These are phyloP conservation scores for Kodamaea lidongshanica DNA, from an alignment of 805 yeast genomes.

Conservation along the genomic window DNA sequence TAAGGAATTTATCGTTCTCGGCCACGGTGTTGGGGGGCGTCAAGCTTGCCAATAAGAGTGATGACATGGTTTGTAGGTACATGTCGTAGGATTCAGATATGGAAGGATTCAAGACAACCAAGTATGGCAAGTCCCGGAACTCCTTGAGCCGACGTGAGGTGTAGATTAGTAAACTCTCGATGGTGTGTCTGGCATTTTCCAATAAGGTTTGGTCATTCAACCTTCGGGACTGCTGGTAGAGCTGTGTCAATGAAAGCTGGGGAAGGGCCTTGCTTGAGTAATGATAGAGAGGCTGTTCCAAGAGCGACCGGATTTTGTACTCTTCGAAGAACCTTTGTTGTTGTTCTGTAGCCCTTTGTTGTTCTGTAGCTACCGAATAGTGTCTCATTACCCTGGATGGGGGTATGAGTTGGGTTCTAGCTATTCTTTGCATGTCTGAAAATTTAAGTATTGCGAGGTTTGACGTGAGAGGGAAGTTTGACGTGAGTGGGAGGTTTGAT, in stretches of 20 bases:
- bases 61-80: constrained; percentile 61
- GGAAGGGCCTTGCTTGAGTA: constrained; percentile 50
- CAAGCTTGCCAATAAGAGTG: constrained; percentile 28
- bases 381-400: neutral
- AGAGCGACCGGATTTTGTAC: constrained; percentile 50
- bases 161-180: constrained; percentile 49
- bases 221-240: constrained; percentile 37
- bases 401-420: no score
- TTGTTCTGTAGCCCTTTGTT: constrained; percentile 4
- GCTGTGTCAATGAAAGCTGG: constrained; percentile 44
- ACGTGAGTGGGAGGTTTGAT: no score
- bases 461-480: no score
- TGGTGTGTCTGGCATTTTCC: constrained; percentile 48
- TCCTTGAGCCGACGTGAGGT: constrained; percentile 68
- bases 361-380: neutral
- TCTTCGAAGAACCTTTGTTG: constrained; percentile 43
- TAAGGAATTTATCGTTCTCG: constrained; percentile 50
- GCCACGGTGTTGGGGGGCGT: constrained; percentile 39
- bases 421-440: no score
- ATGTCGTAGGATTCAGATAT: constrained; percentile 70
- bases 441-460: no score
- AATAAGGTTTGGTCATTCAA: constrained; percentile 34
- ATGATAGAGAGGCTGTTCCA: constrained; percentile 53
- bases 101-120: constrained; percentile 81
- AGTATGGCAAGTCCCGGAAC: constrained; percentile 71